phyloP scores from a whole-genome alignment of 2,329 filamentous ascomycete genomes.

The Epichloe sylvatica region DNA sequence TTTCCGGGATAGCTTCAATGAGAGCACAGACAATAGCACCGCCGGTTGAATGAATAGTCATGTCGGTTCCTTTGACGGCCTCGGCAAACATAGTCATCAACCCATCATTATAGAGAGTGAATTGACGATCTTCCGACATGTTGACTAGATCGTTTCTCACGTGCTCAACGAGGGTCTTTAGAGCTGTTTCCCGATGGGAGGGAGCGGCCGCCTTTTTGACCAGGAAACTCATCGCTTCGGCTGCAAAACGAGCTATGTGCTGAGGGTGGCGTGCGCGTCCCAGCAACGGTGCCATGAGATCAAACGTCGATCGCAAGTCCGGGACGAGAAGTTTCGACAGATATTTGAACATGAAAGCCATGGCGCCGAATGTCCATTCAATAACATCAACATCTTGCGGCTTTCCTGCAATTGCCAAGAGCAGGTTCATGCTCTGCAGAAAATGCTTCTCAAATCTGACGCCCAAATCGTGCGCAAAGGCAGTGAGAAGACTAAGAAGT shows the following conservation, averaged over 20 bases:
- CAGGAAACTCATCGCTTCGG: constrained; percentile 88
- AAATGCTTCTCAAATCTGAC: constrained; percentile 82
- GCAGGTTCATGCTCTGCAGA: constrained; percentile 55
- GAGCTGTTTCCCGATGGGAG: constrained; percentile 59
- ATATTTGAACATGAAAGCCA: constrained; percentile 96
- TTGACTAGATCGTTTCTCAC: constrained; percentile 53
- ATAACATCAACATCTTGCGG: constrained; percentile 76
- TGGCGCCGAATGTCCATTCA: constrained; percentile 89
- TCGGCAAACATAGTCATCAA: constrained; percentile 88
- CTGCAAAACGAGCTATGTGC: constrained; percentile 83
- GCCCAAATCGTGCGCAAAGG: constrained; percentile 89
- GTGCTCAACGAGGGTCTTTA: constrained; percentile 58
- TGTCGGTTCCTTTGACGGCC: constrained; percentile 51
- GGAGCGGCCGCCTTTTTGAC: constrained; percentile 74
- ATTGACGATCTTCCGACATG: constrained; percentile 39
- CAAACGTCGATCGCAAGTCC: constrained; percentile 71
- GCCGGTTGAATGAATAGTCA: constrained; percentile 46
- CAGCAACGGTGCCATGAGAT: constrained; percentile 70
- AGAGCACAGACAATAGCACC: constrained; percentile 38
- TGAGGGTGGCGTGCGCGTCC: constrained; percentile 70
- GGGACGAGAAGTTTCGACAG: constrained; percentile 75
- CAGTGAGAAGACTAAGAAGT: constrained; percentile 72
- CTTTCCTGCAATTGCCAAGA: constrained; percentile 65
- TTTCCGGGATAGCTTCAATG: constrained; percentile 34
- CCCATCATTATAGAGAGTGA: constrained; percentile 65